A percentile compares a stretch with the other conserved stretches of the same genome.
Conservation (phyloP, 306 rosid species). For the Prunus davidiana region DNA sequence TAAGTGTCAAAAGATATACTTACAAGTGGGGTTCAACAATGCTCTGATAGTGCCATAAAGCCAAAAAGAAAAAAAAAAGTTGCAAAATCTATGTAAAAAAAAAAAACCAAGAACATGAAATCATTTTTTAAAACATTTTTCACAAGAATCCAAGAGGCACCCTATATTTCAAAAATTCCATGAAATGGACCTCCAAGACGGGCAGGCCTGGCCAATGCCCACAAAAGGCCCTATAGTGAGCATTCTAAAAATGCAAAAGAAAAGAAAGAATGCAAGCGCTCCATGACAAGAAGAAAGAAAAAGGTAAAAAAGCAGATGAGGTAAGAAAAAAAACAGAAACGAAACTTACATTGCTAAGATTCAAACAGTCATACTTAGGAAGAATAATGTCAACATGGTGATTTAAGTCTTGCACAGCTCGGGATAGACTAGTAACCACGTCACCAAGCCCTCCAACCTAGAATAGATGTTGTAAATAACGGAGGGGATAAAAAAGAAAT, state of each 20-base stretch:
- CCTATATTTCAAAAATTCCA: conserved; percentile 4
- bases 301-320: neutral
- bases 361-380: conserved; percentile 94
- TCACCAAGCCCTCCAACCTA: conserved; percentile 98
- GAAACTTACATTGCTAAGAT: conserved; percentile 74
- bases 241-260: neutral
- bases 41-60: too few species aligned
- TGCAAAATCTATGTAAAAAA: neutral
- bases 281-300: neutral
- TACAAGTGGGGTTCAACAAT: too few species aligned
- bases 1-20: neutral
- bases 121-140: neutral
- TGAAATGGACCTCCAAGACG: neutral
- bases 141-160: neutral
- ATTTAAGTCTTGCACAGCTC: conserved; percentile 79
- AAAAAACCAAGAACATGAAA: neutral
- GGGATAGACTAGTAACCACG: conserved; percentile 81
- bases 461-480: conserved; percentile 16
- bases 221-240: neutral
- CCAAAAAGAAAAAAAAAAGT: too few species aligned
- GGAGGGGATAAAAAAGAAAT: neutral
- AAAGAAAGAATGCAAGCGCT: neutral
- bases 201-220: neutral
- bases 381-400: conserved; percentile 73
- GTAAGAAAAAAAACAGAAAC: conserved; percentile 20